Conservation (phyloP, 164 flowering plant genomes). For the Vitis cinerea region DNA sequence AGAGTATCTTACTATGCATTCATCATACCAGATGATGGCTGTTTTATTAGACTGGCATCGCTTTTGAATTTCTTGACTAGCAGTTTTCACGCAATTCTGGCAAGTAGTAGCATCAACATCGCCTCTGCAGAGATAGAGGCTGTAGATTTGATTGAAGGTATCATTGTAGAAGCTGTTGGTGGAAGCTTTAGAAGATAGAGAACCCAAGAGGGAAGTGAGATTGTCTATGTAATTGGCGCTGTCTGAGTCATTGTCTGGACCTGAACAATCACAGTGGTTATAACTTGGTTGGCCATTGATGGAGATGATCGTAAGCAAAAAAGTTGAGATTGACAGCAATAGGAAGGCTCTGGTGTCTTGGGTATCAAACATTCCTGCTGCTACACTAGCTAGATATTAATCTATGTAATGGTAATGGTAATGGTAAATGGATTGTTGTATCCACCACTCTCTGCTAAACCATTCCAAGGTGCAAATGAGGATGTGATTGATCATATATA, state of each 20-base stretch:
- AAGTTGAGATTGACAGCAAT: background rate
- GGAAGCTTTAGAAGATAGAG: conserved; percentile 16
- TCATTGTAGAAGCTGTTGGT: conserved; percentile 12
- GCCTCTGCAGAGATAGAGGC: conserved; percentile 26
- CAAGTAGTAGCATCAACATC: conserved; percentile 16
- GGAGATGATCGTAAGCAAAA: background rate
- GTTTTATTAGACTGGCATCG: conserved; percentile 4
- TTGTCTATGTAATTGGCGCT: conserved; percentile 1
- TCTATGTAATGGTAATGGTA: too few relatives aligned
- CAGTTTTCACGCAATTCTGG: conserved; percentile 13
- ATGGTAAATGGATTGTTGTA: too few relatives aligned
- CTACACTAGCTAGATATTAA: background rate
- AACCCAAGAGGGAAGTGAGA: conserved; percentile 7
- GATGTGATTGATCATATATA: too few relatives aligned
- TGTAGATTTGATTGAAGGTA: conserved; percentile 7
- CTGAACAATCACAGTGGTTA: conserved; percentile 6
- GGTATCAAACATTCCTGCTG: background rate
- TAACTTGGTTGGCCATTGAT: conserved; percentile 9
- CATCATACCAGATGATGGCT: conserved; percentile 28
- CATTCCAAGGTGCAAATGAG: too few relatives aligned
- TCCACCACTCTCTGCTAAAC: too few relatives aligned
- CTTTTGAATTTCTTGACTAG: conserved; percentile 7
- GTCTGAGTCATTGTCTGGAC: conserved; percentile 1
- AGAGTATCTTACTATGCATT: conserved; percentile 29
- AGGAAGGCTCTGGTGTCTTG: background rate